Conservation (phyloP, 2,329 filamentous ascomycete genomes). For the Grosmannia serpens region DNA sequence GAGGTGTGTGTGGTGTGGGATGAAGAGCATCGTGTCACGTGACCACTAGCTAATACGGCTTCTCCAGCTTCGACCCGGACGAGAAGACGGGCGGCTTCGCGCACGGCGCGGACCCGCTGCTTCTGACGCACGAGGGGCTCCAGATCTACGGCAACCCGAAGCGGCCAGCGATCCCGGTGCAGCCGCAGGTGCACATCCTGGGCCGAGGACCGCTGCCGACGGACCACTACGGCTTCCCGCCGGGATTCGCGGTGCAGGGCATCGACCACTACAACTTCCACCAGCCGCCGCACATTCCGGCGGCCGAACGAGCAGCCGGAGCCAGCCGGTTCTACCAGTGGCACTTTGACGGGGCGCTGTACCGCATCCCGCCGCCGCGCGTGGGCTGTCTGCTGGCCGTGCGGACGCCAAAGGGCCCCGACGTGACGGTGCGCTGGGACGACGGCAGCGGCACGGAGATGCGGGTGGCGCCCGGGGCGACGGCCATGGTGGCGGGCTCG, state of each 20-base stretch:
- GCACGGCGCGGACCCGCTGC: conserved; percentile 23
- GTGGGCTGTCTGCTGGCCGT: conserved; percentile 25
- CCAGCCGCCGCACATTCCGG: conserved; percentile 21
- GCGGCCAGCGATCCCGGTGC: conserved; percentile 11
- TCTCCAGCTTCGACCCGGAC: conserved; percentile 20
- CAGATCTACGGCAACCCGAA: conserved; percentile 24
- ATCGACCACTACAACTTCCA: conserved; percentile 25
- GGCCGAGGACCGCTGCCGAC: conserved; percentile 22
- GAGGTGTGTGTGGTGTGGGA: conserved; percentile 3
- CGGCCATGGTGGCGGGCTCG: conserved; percentile 19
- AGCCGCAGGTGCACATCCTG: conserved; percentile 13
- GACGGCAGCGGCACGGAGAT: conserved; percentile 23
- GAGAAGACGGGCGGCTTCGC: conserved; percentile 25
- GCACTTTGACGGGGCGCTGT: conserved; percentile 24
- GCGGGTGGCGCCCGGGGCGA: conserved; percentile 21
- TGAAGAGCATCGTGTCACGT: not conserved
- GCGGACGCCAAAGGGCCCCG: conserved; percentile 17
- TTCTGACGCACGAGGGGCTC: conserved; percentile 13
- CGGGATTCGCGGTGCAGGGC: conserved; percentile 13
- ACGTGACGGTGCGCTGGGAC: conserved; percentile 19
- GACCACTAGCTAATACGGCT: not conserved
- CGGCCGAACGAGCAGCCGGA: conserved; percentile 21
- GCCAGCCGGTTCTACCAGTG: conserved; percentile 24
- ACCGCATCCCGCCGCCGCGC: conserved; percentile 22
- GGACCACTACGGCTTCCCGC: conserved; percentile 22